phyloP scores from a whole-genome alignment of 352 stramenopile species.

The Globisporangium viniferum region DNA sequence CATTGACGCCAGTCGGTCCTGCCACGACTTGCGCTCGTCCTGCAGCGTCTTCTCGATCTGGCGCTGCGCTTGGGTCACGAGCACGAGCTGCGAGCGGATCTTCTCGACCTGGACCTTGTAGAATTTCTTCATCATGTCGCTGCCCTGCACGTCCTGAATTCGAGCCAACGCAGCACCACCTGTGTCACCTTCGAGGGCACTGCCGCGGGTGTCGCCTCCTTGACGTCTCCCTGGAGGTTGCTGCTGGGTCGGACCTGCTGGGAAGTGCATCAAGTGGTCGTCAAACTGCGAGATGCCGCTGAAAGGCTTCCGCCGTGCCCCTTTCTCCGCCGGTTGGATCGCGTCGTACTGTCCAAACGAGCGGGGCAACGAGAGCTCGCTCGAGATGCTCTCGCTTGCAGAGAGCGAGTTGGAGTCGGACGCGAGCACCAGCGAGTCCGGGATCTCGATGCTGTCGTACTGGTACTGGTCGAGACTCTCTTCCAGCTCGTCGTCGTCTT shows the following conservation, averaged over 20 bases:
- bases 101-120: constrained; percentile 82
- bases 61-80: constrained; percentile 42
- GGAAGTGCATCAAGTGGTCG: constrained; percentile 42
- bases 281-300: constrained; percentile 47
- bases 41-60: constrained; percentile 48
- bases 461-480: constrained; percentile 17
- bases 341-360: constrained; percentile 66
- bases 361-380: constrained; percentile 63
- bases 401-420: constrained; percentile 44
- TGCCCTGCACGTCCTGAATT: constrained; percentile 6
- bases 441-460: constrained; percentile 10
- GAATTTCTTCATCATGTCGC: constrained; percentile 70
- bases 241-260: not conserved
- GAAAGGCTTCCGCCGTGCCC: constrained; percentile 9
- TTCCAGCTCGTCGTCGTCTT: constrained; percentile 25
- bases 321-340: not conserved
- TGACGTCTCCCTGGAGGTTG: not conserved
- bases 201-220: constrained; percentile 7
- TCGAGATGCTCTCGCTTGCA: constrained; percentile 65
- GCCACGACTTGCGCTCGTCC: constrained; percentile 37
- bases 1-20: constrained; percentile 14
- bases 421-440: constrained; percentile 27
- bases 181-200: not conserved
- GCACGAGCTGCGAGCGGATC: constrained; percentile 53
- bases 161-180: not conserved